Evolutionary conservation across 495 filamentous ascomycete genomes (phyloP), one percentile per base, ranked within the genome.

Genomic region (Coniosporium apollinis): DNA sequence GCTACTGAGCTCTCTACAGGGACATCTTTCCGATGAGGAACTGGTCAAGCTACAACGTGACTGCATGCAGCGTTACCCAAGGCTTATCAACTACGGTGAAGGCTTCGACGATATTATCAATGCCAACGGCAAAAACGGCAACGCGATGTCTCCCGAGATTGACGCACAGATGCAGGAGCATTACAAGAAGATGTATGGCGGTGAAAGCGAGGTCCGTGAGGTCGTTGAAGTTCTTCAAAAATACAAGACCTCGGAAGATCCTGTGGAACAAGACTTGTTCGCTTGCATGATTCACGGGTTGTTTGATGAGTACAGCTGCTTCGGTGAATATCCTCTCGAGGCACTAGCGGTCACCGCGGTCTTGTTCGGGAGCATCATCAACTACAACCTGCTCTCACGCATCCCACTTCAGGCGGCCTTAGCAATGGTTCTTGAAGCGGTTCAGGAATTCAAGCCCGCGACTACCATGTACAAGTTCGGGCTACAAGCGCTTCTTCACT

Each of bases 241-340:
- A 28, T 86, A 89, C 59, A 94, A 94, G 57, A 70, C 69, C 24
- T 96, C 91, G 0, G 67, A 70, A 17, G 79, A 89, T 35, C 72
- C 82, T 2, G 60, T 70, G 10, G 83, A 93, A 35, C 85, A 93
- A 52, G 89, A 99, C 48, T 64, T 93, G 3, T 99, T 96, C 52
- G 82, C 86, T 9, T 94, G 87, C 56, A 96, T 99, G 89, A 85
- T 99, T 20, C 87, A 94, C 46, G 89, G 89, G 0, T 65, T 99
- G 6, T 94, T 96, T 45, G 89, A 99, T 45, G 89, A 99, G 57
- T 99, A 94, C 51, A 74, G 78, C 30, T 92, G 91, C 52, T 99
- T 92, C 50, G 68, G 76, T 28, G 82, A 86, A 45, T 99, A 99
- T 52, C 91, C 89, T 3, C 65, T 92, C 3, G 86, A 89, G 44